Evolutionary conservation across 116 monocot species (phyloP).

Genomic region (Cymodocea nodosa): DNA sequence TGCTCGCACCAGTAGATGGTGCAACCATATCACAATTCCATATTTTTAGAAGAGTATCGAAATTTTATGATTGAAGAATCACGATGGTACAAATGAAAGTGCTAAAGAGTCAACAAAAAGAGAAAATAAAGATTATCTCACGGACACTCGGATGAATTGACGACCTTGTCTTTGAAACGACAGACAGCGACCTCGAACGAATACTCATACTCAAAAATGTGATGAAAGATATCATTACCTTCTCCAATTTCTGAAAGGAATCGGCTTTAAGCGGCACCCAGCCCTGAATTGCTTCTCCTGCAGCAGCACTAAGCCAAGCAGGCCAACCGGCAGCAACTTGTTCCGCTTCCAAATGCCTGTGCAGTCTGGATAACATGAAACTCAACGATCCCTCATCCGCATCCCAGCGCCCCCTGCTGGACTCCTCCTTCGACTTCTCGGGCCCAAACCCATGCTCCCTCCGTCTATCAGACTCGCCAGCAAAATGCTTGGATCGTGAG

Average conservation of each 20-base stretch:
- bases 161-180: background rate
- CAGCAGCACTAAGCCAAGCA: slow-evolving; percentile 73
- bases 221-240: slow-evolving; percentile 33
- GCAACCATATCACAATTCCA: no score
- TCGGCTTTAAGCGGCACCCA: slow-evolving; percentile 87
- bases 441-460: slow-evolving; percentile 11
- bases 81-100: no score
- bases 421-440: slow-evolving; percentile 9
- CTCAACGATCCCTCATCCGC: slow-evolving; percentile 14
- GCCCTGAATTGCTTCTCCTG: slow-evolving; percentile 88
- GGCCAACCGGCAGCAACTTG: slow-evolving; percentile 97
- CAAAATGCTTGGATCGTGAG: slow-evolving; percentile 7
- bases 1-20: no score
- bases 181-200: background rate
- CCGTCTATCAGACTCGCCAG: slow-evolving; percentile 7
- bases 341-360: slow-evolving; percentile 60
- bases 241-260: slow-evolving; percentile 86
- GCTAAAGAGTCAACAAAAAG: no score
- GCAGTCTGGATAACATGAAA: slow-evolving; percentile 45
- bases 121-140: no score
- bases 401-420: slow-evolving; percentile 17
- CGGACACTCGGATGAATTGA: no score
- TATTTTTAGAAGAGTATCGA: no score
- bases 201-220: background rate
- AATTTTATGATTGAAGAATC: no score